Percentiles rank a stretch among this genome's conserved stretches.
Evolutionary conservation across 306 rosid genomes (phyloP).

Genomic region (Senna tora): DNA sequence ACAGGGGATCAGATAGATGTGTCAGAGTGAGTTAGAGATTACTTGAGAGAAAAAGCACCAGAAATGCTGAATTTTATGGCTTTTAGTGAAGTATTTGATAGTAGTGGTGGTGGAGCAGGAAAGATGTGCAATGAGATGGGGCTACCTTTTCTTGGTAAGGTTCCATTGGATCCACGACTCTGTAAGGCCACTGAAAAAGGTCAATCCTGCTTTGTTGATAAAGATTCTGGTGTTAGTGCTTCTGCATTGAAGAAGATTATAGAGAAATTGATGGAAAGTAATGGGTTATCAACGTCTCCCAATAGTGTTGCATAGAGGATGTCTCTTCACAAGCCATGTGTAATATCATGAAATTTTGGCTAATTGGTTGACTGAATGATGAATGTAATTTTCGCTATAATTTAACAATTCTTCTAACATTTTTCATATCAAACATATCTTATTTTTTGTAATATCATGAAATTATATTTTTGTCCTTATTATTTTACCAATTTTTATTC

Average conservation of each 20-base stretch:
- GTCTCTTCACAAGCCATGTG: too few relatives aligned
- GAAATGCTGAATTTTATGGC: conserved; percentile 65
- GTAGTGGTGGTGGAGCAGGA: conserved; percentile 81
- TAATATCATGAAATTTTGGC: too few relatives aligned
- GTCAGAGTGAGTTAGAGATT: conserved; percentile 63
- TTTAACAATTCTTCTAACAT: too few relatives aligned
- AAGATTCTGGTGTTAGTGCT: conserved; percentile 64
- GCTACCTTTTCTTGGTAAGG: conserved; percentile 83
- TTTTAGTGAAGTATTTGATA: conserved; percentile 82
- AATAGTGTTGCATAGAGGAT: too few relatives aligned
- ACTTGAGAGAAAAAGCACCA: conserved; percentile 71
- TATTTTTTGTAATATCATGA: too few relatives aligned
- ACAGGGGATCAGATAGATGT: conserved; percentile 75
- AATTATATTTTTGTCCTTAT: too few relatives aligned
- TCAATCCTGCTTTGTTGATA: conserved; percentile 76
- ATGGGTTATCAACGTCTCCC: conserved; percentile 47
- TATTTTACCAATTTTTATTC: too few relatives aligned
- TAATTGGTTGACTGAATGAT: too few relatives aligned
- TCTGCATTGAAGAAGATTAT: conserved; percentile 76
- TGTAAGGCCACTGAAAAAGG: conserved; percentile 97
- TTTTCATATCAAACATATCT: too few relatives aligned
- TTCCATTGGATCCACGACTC: conserved; percentile 89
- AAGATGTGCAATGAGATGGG: conserved; percentile 83
- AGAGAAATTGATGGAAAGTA: conserved; percentile 60
- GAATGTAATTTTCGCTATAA: too few relatives aligned